Percentiles rank a stretch among this genome's conserved stretches.
Evolutionary conservation across 2,329 filamentous ascomycete species (phyloP).

Genomic region (Camptophora hylomeconis): DNA sequence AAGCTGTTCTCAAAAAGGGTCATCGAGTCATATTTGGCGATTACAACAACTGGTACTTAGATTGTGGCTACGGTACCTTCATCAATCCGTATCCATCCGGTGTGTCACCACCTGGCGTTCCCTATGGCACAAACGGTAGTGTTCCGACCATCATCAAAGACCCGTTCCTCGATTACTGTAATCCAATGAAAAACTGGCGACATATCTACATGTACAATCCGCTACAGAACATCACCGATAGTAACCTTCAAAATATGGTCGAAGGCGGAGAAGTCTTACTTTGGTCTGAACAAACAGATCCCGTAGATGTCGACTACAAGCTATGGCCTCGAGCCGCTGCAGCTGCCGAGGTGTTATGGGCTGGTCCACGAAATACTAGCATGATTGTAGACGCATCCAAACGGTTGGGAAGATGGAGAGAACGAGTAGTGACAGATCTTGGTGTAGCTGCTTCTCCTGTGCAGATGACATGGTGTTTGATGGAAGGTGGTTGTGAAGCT

Average conservation of each 20-base stretch:
- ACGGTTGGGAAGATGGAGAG: slow-evolving; percentile 59
- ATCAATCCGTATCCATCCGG: slow-evolving; percentile 16
- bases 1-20: slow-evolving; percentile 18
- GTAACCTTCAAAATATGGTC: slow-evolving; percentile 53
- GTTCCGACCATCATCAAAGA: slow-evolving; percentile 10
- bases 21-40: slow-evolving; percentile 22
- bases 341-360: slow-evolving; percentile 43
- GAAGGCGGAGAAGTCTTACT: slow-evolving; percentile 71
- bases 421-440: slow-evolving; percentile 53
- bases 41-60: slow-evolving; percentile 17
- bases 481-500: too few species aligned
- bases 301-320: slow-evolving; percentile 54
- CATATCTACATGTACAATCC: slow-evolving; percentile 73
- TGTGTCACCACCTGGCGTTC: slow-evolving; percentile 14
- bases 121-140: slow-evolving; percentile 13
- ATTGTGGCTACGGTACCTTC: slow-evolving; percentile 17
- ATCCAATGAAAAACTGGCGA: slow-evolving; percentile 68
- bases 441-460: slow-evolving; percentile 54
- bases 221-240: slow-evolving; percentile 45
- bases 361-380: slow-evolving; percentile 36
- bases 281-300: slow-evolving; percentile 69
- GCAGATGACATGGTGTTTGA: slow-evolving; percentile 64
- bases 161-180: slow-evolving; percentile 72
- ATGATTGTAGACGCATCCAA: slow-evolving; percentile 48
- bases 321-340: slow-evolving; percentile 44